phyloP scores from a whole-genome alignment of 2,329 filamentous ascomycete genomes.

The Colletotrichum paranaense region DNA sequence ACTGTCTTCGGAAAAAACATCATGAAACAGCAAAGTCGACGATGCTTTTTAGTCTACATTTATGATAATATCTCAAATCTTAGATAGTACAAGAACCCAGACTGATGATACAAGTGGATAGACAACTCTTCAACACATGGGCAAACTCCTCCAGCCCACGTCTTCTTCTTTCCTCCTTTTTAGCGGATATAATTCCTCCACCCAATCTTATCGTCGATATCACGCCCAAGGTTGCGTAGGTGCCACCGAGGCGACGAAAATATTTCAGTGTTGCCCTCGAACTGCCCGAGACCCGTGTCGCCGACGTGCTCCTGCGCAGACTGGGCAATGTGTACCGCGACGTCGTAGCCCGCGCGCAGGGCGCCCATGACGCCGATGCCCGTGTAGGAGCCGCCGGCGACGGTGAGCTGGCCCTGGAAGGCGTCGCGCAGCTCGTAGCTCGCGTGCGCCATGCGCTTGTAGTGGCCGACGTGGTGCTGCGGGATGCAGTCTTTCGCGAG shows the following conservation, averaged over 20 bases:
- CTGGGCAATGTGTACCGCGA: conserved; percentile 51
- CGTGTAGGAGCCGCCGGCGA: conserved; percentile 68
- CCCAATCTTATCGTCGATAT: conserved; percentile 10
- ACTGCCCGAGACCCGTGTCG: conserved; percentile 48
- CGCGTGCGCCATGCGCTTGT: conserved; percentile 67
- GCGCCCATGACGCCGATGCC: conserved; percentile 62
- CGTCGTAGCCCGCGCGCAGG: conserved; percentile 61
- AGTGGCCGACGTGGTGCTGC: conserved; percentile 87
- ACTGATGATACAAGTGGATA: no score
- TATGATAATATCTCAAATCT: no score
- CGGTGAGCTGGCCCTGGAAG: conserved; percentile 73
- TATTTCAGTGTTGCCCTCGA: conserved; percentile 18
- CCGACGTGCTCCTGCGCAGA: conserved; percentile 39
- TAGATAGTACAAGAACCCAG: no score
- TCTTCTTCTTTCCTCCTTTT: neutral
- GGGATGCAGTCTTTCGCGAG: conserved; percentile 81
- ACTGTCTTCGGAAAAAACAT: no score
- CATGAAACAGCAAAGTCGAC: no score
- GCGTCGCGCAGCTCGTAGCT: conserved; percentile 63
- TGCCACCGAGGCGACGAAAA: no score
- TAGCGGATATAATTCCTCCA: conserved; percentile 12
- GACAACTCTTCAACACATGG: no score
- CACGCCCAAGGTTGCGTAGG: conserved; percentile 4
- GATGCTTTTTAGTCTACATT: no score
- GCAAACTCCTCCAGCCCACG: neutral